Conservation (phyloP, 306 rosid genomes). For the Lablab purpureus region DNA sequence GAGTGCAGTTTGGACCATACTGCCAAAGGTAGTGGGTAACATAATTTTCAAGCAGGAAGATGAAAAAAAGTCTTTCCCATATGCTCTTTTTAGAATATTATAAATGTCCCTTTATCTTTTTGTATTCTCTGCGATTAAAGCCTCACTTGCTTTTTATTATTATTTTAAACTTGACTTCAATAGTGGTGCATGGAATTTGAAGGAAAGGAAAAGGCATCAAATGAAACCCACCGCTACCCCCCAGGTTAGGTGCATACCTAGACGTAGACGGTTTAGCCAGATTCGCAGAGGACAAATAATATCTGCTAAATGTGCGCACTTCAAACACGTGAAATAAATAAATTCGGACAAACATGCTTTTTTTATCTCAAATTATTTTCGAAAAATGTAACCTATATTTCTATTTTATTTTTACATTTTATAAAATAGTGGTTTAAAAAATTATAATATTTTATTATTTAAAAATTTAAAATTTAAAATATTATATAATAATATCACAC, state of each 20-base stretch:
- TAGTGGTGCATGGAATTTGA: conserved; percentile 21
- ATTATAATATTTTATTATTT: too few species aligned
- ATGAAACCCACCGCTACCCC: conserved; percentile 17
- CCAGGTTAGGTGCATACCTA: conserved; percentile 12
- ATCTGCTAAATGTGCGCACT: conserved; percentile 34
- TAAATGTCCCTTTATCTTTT: neutral
- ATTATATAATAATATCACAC: too few species aligned
- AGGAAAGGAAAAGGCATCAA: conserved; percentile 34
- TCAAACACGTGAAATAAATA: conserved; percentile 37
- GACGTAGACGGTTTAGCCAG: conserved; percentile 15
- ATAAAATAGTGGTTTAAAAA: too few species aligned
- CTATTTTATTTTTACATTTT: too few species aligned
- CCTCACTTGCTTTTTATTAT: neutral
- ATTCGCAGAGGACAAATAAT: conserved; percentile 12
- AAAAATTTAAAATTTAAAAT: too few species aligned
- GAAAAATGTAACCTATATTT: too few species aligned
- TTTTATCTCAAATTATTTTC: too few species aligned
- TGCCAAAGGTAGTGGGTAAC: conserved; percentile 39
- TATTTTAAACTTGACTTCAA: conserved; percentile 33
- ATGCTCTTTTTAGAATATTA: conserved; percentile 26
- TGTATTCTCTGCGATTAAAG: conserved; percentile 31
- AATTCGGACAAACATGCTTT: too few species aligned
- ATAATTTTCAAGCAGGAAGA: conserved; percentile 37
- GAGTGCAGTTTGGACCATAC: conserved; percentile 39
- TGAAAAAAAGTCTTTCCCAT: conserved; percentile 12